Evolutionary conservation across 2,329 filamentous ascomycete species (phyloP), one percentile per base, ranked within the genome.

Genomic region (Ophiostoma sp.): DNA sequence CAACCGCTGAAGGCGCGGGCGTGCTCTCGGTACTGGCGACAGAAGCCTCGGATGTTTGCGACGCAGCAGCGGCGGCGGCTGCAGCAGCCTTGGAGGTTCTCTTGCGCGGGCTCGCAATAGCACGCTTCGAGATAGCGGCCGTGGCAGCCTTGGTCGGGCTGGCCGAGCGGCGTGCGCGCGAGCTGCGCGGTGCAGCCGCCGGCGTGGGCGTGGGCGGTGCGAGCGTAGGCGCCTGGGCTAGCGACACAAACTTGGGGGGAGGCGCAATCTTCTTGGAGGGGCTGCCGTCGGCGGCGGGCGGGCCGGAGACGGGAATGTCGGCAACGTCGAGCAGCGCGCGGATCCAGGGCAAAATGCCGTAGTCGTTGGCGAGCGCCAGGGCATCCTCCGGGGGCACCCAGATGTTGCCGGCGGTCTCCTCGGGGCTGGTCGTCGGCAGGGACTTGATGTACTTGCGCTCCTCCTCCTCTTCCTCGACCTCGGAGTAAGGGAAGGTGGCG

Each of bases 331-430:
- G 85, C 18, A 99, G 84, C n/a, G 95, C 95, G 68, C 87, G 87
- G 73, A 99, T 92, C 95, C 95, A 99, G 62, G 89, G 83, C 65
- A 84, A 79, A 77, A 98, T 93, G 68, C 86, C 84, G 77, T 98
- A 99, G 78, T 98, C 93, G 63, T 91, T 87, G 66, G 94, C 91
- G 12, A 99, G 84, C 69, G 85, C 81, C 62, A 99, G 84, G 47
- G 95, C 95, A 86, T 87, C 80, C 72, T 89, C 84, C 5, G 94
- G 93, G 64, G 92, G 87, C 66, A 98, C 93, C 95, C 95, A 99
- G 66, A 99, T 87, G 78, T 97, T 99, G 63, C 95, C 95, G 40
- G 95, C 95, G 42, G 95, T 93, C 82, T 98, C 95, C 76, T 98
- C 93, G 68, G 84, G 84, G 74, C 93, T 96, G 9, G 93, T 96